Base-by-base conservation (phyloP, 495 filamentous ascomycete genomes). In the Pyronema omphalodes region DNA sequence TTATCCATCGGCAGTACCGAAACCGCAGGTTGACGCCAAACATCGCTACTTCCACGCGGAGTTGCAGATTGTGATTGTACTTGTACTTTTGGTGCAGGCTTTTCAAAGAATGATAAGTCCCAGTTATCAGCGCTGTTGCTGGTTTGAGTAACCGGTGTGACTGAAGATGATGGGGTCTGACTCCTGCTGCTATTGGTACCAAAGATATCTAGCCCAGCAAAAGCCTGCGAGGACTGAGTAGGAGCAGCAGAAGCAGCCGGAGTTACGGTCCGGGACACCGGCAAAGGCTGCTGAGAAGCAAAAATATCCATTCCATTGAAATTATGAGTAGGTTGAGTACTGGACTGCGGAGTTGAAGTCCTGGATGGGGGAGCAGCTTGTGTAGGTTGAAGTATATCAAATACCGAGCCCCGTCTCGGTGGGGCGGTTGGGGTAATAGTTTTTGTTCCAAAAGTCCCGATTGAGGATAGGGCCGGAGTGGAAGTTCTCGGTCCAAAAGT, bases 51-150 rank as follows among this genome's bases (percentile, higher is more conserved):
- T 12, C 37, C 45, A 34, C 53, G 48, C 36, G 45, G 48, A 37
- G 58, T 33, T 43, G 55, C n/a, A 18, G 55, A 15, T 33, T 18
- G 47, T 14, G 52, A 19, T 44, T 39, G 56, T 35, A 7, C n/a
- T 15, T 33, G 51, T 29, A 5, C 23, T 29, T 2, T 5, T 1
- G 23, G 23, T 1, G 23, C 23, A 5, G 23, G 57, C 9, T 40
- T 19, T 33, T 64, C 61, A 44, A 64, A 64, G 48, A 64, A 60
- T 48, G 61, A 64, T 52, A 64, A 55, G 58, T 64, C 61, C 61
- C 61, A 64, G 34, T 56, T 52, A 46, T 63, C 55, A 12, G n/a
- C 37, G 9, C 17, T 44, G n/a, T 12, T 53, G 15, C 37, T 39
- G 18, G n/a, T 34, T 17, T n/a, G 8, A 29, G 23, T 29, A 29